Evolutionary conservation across 2,329 filamentous ascomycete genomes (phyloP).

Genomic region (Ascochyta viciae-villosae): DNA sequence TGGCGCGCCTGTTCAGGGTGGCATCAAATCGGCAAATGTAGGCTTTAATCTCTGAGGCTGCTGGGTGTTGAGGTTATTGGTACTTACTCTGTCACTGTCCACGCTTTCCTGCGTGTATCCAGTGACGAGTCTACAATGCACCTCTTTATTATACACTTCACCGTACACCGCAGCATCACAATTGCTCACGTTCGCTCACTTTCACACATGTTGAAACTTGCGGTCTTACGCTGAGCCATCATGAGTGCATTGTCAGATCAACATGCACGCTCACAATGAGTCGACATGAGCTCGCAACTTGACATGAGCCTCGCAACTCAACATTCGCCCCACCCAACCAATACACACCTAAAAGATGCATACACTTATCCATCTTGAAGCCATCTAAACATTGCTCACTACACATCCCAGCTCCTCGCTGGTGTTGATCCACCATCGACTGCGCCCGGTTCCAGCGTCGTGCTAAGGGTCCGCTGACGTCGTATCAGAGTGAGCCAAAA

Average conservation of each 20-base stretch:
- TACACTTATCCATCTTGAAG: too few relatives aligned
- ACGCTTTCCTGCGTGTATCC: neutral
- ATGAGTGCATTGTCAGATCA: neutral
- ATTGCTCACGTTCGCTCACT: slow-evolving; percentile 1
- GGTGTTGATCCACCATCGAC: neutral
- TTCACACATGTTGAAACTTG: neutral
- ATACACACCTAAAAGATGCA: neutral
- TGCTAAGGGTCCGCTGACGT: neutral
- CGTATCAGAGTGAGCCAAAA: slow-evolving; percentile 6
- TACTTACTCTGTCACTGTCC: slow-evolving; percentile 12
- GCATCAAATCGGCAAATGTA: slow-evolving; percentile 43
- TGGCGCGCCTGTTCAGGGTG: slow-evolving; percentile 24
- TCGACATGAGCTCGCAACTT: slow-evolving; percentile 4
- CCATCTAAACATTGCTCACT: too few relatives aligned
- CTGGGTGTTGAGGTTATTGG: neutral
- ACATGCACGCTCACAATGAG: slow-evolving; percentile 6
- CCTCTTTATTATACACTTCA: neutral
- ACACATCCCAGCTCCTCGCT: too few relatives aligned
- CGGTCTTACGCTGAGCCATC: neutral
- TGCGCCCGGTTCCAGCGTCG: neutral
- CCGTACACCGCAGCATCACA: neutral
- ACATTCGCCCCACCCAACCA: neutral
- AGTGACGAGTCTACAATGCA: slow-evolving; percentile 4
- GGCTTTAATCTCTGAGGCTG: slow-evolving; percentile 31
- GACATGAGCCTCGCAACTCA: too few relatives aligned